These are phyloP conservation scores for Cytospora chrysosperma DNA, from an alignment of 2,329 filamentous ascomycete genomes.

Conservation along the genomic window DNA sequence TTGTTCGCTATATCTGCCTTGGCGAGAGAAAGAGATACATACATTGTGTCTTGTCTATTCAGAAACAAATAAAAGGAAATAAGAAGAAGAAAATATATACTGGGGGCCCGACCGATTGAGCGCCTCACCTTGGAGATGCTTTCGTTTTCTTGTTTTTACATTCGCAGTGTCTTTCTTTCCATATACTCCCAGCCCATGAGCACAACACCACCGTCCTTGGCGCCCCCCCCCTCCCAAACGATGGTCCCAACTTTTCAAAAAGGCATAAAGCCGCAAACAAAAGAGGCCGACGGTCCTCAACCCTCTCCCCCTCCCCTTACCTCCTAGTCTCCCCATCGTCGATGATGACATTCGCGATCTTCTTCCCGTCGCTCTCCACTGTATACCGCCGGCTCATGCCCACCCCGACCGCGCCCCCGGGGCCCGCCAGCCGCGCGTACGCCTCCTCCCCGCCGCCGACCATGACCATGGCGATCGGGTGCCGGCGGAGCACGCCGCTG, in stretches of 20 bases:
- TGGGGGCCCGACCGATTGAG: neutral
- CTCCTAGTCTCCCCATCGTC: slow-evolving; percentile 34
- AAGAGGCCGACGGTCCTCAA: too few species aligned
- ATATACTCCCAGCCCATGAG: too few species aligned
- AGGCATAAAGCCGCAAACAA: too few species aligned
- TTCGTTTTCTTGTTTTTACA: too few species aligned
- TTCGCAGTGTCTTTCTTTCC: too few species aligned
- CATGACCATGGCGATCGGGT: slow-evolving; percentile 82
- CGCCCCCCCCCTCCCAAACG: too few species aligned
- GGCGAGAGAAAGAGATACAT: neutral
- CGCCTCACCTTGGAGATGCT: neutral
- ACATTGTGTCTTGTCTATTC: neutral
- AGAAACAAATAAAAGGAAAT: neutral
- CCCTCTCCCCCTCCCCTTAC: neutral
- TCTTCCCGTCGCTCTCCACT: slow-evolving; percentile 76
- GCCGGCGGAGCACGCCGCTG: slow-evolving; percentile 64
- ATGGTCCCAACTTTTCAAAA: too few species aligned
- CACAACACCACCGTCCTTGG: too few species aligned
- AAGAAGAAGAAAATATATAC: neutral
- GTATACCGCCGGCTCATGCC: slow-evolving; percentile 77
- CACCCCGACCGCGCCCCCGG: slow-evolving; percentile 57
- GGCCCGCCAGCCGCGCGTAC: slow-evolving; percentile 57
- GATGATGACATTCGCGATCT: slow-evolving; percentile 77
- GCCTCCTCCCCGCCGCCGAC: slow-evolving; percentile 68
- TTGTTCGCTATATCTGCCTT: neutral